Base-by-base conservation (phyloP, 371 early-diverging fungal species). In the Mucor plumbeus region DNA sequence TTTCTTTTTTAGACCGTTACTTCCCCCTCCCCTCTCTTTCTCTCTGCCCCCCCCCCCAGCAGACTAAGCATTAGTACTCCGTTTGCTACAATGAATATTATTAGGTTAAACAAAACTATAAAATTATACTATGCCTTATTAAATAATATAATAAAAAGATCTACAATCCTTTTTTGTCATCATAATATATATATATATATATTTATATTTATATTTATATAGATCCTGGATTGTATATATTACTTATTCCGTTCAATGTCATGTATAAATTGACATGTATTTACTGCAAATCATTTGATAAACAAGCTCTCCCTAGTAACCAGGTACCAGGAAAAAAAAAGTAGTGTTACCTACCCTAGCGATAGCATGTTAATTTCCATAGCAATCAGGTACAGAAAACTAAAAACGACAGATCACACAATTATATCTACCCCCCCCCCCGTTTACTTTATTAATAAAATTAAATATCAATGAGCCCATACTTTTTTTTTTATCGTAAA, bases 211-310 rank as follows among this genome's bases (percentile, higher is more conserved):
- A n/a, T n/a, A n/a, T n/a, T n/a, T n/a, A n/a, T n/a, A 50, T 21
- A 26, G 26, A 26, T 50, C 53, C 53, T 21, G 53, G 53, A 26
- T 50, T 50, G 26, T 53, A 53, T 53, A 53, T 31, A 53, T 53
- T 47, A 3, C 3, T 38, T 38, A 53, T 53, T 53, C 53, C 53
- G 53, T 53, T 53, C 4, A 26, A 26, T 53, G 53, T 31, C 31
- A 53, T 53, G 53, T 50, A 3, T 53, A 53, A 21, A 53, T 53
- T 53, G 53, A 53, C 53, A 53, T 53, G 53, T 38, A 9, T 38
- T 38, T 38, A 38, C 5, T 1, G 26, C 3, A 26, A 26, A 26
- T 26, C 26, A 26, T 1, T 26, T 26, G 1, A 26, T 26, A 26
- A 26, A 26, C 3, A 26, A 26, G 26, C 3, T 26, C 7, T 19